Base-by-base conservation (phyloP, 106 monocot genomes). In the Ottelia alismoides region DNA sequence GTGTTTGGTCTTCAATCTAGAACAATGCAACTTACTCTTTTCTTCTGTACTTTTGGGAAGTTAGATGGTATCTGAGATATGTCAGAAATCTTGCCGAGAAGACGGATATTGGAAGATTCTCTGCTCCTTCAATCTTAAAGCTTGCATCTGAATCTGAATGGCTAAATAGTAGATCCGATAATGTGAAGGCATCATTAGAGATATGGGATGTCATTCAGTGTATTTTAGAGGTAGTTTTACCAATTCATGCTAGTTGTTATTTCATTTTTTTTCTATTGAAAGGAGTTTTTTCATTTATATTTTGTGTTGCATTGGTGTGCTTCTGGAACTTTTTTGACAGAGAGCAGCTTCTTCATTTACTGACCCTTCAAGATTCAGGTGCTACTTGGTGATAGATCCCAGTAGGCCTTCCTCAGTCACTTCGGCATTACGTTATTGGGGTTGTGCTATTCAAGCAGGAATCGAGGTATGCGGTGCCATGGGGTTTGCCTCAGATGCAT, bases 361-460 rank as follows among this genome's bases (percentile, higher is more conserved):
- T 27, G 80, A 84, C 55, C 58, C 83, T 46, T 83, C 77, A 63
- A 93, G 71, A 58, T 78, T 93, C 27, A 51, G 77, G 48, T 93
- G 83, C 62, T 87, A 78, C 65, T 65, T 93, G 55, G 70, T 84
- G n/a, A 77, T 87, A 52, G 87, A 93, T 56, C 74, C 78, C 32
- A 78, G 52, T 17, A 72, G 49, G 22, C 24, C 47, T 20, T 16
- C 50, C 22, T 84, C 93, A 20, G 54, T 87, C 14, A 72, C 35
- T 19, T 65, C 78, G 25, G 87, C 87, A 70, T 57, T 93, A 45
- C 70, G 93, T 29, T 93, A 87, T 51, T 93, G 93, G 87, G 93
- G 93, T 58, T 93, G 93, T 70, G 79, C 87, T 18, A 93, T 87
- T 28, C 92, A 93, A 82, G 92, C 80, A 52, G 92, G 92, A 47